phyloP scores from a whole-genome alignment of 257 asterid species.

The Petunia axillaris region DNA sequence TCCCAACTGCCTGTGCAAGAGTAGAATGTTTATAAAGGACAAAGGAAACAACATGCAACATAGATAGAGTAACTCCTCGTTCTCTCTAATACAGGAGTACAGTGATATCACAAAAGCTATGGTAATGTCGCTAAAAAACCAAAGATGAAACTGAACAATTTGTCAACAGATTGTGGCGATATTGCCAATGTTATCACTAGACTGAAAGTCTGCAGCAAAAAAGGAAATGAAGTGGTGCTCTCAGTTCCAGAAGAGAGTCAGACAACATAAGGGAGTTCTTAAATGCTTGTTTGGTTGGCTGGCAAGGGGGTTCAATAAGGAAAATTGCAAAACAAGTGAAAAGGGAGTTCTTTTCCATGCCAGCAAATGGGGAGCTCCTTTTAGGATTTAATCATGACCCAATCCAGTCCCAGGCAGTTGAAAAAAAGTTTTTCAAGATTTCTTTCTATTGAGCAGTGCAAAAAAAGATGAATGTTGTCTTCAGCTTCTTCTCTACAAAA shows the following conservation, averaged over 20 bases:
- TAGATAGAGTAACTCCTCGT: not conserved
- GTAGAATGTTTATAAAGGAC: conserved; percentile 7
- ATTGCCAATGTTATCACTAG: not conserved
- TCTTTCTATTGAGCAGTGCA: too few species aligned
- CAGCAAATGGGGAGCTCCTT: too few species aligned
- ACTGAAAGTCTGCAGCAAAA: not conserved
- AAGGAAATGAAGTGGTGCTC: conserved; percentile 1
- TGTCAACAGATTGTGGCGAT: not conserved
- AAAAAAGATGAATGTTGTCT: too few species aligned
- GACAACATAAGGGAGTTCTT: not conserved
- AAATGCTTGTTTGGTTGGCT: not conserved
- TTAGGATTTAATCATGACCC: too few species aligned
- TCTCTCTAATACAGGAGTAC: not conserved
- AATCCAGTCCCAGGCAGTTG: too few species aligned
- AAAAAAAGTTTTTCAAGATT: too few species aligned
- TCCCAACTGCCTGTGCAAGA: conserved; percentile 82
- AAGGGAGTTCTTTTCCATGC: too few species aligned
- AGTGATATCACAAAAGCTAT: not conserved
- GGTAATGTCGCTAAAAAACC: not conserved
- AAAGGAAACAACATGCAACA: conserved; percentile 14
- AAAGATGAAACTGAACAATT: not conserved
- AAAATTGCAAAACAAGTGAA: not conserved
- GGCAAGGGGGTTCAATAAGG: not conserved
- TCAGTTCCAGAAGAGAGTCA: conserved; percentile 5
- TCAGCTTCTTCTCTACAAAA: too few species aligned